Evolutionary conservation across 805 yeast species (phyloP).

Genomic region (Lipomyces chichibuensis): DNA sequence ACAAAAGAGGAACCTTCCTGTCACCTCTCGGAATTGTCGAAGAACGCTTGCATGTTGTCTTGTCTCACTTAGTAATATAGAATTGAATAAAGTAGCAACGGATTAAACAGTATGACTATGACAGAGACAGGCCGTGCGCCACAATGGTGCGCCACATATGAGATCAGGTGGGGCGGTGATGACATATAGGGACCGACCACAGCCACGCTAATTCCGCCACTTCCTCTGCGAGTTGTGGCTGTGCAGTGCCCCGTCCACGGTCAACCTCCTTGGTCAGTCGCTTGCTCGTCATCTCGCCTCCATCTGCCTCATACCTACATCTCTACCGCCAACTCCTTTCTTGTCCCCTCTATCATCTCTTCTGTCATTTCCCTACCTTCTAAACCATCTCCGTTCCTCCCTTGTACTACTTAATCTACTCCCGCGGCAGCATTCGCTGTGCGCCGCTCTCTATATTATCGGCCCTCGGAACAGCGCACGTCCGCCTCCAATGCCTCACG

Average conservation of each 20-base stretch:
- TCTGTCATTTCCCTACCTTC: background rate
- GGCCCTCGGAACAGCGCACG: background rate
- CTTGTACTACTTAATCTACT: background rate
- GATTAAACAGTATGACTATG: too few species aligned
- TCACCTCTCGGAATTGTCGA: background rate
- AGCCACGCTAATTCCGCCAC: background rate
- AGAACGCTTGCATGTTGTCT: background rate
- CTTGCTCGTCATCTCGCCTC: background rate
- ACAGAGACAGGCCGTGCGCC: background rate
- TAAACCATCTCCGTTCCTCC: background rate
- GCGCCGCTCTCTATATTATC: background rate
- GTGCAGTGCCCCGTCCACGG: background rate
- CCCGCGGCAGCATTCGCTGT: background rate
- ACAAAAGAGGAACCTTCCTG: background rate
- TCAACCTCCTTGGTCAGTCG: too few species aligned
- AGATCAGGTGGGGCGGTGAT: background rate
- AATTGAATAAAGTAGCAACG: background rate
- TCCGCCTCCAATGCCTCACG: conserved; percentile 9
- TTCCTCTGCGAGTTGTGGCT: background rate
- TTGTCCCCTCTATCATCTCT: background rate
- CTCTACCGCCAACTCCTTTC: background rate
- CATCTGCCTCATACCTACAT: background rate
- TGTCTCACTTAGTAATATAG: background rate
- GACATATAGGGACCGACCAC: background rate
- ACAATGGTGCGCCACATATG: background rate